phyloP scores from a whole-genome alignment of 441 rosid species.

The Adansonia madagascariensis region DNA sequence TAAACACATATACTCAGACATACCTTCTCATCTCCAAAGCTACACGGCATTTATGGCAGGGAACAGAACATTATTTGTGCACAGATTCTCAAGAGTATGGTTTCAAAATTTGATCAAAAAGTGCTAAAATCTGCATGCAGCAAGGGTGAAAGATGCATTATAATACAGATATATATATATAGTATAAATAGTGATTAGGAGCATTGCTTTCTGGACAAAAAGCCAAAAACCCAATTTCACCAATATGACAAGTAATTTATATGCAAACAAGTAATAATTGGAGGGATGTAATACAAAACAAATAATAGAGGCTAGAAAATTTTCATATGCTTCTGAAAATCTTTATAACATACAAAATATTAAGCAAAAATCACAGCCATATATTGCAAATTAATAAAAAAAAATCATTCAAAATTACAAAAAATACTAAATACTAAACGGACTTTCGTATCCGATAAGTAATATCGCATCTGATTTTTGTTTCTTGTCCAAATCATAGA shows the following conservation, averaged over 20 bases:
- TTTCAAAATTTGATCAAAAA: conserved; percentile 18
- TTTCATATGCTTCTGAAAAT: not conserved
- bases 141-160: not conserved
- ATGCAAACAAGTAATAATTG: not conserved
- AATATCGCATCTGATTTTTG: conserved; percentile 2
- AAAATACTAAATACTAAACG: not conserved
- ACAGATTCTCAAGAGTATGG: conserved; percentile 1
- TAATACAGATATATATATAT: not conserved
- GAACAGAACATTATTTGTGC: conserved; percentile 37
- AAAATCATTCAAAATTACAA: not conserved
- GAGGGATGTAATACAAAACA: not conserved
- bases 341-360: not conserved
- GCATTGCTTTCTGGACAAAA: not conserved
- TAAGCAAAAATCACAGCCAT: not conserved
- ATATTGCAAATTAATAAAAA: not conserved
- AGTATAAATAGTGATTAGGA: not conserved
- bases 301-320: not conserved
- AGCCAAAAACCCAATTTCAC: not conserved
- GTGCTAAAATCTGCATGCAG: conserved; percentile 25
- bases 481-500: conserved; percentile 24
- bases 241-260: not conserved
- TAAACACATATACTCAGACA: not conserved
- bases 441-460: not conserved
- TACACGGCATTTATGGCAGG: conserved; percentile 48
- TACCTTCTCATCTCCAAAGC: conserved; percentile 68